Evolutionary conservation across 2,329 filamentous ascomycete genomes (phyloP), one percentile per base, ranked within the genome.

Genomic region (Nemania sp.): DNA sequence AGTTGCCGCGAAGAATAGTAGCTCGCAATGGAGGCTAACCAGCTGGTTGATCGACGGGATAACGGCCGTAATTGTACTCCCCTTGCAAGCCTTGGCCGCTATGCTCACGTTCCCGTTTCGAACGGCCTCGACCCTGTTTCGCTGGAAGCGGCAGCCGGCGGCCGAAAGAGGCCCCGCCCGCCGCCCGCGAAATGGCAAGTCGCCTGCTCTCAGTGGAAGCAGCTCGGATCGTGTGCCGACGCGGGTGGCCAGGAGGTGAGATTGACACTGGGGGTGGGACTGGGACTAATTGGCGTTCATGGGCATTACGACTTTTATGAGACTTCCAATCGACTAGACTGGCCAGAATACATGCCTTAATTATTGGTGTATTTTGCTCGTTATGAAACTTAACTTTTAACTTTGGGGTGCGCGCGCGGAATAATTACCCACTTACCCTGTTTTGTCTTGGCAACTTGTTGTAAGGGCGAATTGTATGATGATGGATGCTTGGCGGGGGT

Each of bases 1-100:
- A 0, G 90, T 89, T 0, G 90, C 90, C 1, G 87, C 87, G 10
- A 83, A 80, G 71, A 78, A 79, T 63, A 79, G 76, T 60, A 72
- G 71, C 17, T 69, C 73, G 4, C 74, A 75, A 48, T 74, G 74
- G 68, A 74, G 74, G 20, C 43, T 80, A 5, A 57, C 79, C 10
- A 65, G 69, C 7, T 78, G 77, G 74, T 43, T 75, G n/a, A 60
- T 76, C 10, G 78, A 79, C 32, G 74, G 71, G 46, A 60, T 74
- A 15, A 67, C 76, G 11, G 68, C 72, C 10, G 47, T 77, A 0
- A 52, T 76, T 7, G 68, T 79, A 18, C 67, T 82, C n/a, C 81
- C 81, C 0, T 71, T 82, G 29, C 76, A 76, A 18, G 71, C 76
- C 0, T 57, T 76, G 2, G 47, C 80, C 10, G 72, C 74, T 15